phyloP scores from a whole-genome alignment of 805 yeast genomes.

The Zygosaccharomyces kombuchaensis region DNA sequence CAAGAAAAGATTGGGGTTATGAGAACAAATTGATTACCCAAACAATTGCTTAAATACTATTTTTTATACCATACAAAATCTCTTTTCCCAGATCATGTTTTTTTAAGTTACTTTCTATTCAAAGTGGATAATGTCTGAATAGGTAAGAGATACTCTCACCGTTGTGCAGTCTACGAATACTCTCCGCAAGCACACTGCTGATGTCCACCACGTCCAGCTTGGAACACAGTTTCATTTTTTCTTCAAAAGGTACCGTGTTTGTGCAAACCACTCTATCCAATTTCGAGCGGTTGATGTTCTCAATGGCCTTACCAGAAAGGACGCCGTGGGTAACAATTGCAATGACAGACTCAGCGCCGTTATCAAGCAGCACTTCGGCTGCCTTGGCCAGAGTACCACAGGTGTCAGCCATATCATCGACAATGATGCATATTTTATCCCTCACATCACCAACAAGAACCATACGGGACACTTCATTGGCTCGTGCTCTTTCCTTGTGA shows the following conservation, averaged over 20 bases:
- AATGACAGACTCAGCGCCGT: slow-evolving; percentile 66
- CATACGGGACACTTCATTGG: slow-evolving; percentile 81
- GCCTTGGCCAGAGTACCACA: slow-evolving; percentile 85
- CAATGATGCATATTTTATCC: slow-evolving; percentile 68
- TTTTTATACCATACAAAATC: slow-evolving; percentile 3
- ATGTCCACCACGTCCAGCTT: slow-evolving; percentile 61
- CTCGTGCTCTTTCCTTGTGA: slow-evolving; percentile 79
- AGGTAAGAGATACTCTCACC: slow-evolving; percentile 82
- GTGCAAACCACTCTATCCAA: slow-evolving; percentile 71
- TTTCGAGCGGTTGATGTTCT: slow-evolving; percentile 63
- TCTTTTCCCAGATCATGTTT: background rate
- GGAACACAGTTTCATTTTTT: slow-evolving; percentile 53
- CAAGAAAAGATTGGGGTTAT: slow-evolving; percentile 42
- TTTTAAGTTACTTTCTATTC: slow-evolving; percentile 1
- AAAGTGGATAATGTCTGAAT: slow-evolving; percentile 44
- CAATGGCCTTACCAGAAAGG: slow-evolving; percentile 67
- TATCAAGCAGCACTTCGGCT: slow-evolving; percentile 65
- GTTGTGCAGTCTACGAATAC: slow-evolving; percentile 78
- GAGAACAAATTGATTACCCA: slow-evolving; percentile 1
- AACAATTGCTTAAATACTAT: background rate
- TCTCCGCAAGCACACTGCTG: slow-evolving; percentile 71
- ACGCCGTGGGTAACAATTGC: slow-evolving; percentile 85
- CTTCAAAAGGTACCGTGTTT: slow-evolving; percentile 74
- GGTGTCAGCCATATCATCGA: slow-evolving; percentile 89
- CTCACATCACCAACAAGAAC: slow-evolving; percentile 81